Evolutionary conservation across 2,329 filamentous ascomycete genomes (phyloP).

Genomic region (Annulohypoxylon truncatum): DNA sequence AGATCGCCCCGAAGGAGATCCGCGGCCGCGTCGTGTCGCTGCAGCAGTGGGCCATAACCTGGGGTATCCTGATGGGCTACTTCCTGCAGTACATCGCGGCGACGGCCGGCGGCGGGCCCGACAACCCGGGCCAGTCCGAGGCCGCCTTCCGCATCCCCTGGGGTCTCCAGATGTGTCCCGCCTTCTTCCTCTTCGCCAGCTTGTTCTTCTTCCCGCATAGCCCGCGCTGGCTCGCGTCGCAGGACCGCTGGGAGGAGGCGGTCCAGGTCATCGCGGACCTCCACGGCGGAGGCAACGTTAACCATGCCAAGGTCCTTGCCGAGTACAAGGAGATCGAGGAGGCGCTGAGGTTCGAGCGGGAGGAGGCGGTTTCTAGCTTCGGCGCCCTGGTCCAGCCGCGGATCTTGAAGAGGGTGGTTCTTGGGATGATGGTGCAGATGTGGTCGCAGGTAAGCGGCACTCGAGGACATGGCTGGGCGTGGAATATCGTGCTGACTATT

Average conservation of each 20-base stretch:
- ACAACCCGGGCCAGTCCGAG: constrained; percentile 62
- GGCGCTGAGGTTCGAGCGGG: constrained; percentile 64
- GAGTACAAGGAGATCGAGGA: constrained; percentile 72
- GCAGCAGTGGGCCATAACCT: constrained; percentile 78
- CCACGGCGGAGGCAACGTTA: constrained; percentile 67
- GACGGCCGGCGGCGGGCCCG: constrained; percentile 62
- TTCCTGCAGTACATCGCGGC: constrained; percentile 74
- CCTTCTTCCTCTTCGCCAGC: constrained; percentile 63
- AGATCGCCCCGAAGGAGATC: constrained; percentile 69
- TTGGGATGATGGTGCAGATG: constrained; percentile 69
- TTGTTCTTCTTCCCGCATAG: constrained; percentile 72
- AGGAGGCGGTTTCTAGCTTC: constrained; percentile 62
- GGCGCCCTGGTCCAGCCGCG: constrained; percentile 60
- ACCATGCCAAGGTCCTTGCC: constrained; percentile 70
- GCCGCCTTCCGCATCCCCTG: constrained; percentile 71
- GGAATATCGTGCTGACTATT: not conserved
- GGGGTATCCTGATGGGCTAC: constrained; percentile 75
- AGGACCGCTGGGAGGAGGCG: constrained; percentile 75
- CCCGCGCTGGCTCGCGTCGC: constrained; percentile 76
- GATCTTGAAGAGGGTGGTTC: constrained; percentile 66
- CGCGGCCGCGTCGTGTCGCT: constrained; percentile 71
- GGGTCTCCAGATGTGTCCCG: constrained; percentile 69
- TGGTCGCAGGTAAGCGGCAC: constrained; percentile 61
- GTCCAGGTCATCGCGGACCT: constrained; percentile 67
- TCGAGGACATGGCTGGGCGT: too few relatives aligned